phyloP scores from a whole-genome alignment of 2,329 filamentous ascomycete species.

The Esteya vermicola region DNA sequence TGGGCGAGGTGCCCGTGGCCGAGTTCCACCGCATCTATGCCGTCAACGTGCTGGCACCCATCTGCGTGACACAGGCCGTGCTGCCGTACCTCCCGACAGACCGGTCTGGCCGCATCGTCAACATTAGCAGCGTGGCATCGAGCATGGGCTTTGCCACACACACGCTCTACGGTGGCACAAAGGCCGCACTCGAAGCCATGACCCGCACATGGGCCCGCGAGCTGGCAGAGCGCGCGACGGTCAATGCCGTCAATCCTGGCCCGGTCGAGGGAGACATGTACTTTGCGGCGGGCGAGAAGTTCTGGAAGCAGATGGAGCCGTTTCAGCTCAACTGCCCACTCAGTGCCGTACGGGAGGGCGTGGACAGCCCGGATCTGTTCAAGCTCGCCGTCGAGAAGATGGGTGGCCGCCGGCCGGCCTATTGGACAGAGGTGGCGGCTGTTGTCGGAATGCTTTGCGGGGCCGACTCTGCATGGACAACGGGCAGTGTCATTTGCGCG shows the following conservation, averaged over 20 bases:
- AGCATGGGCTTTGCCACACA: conserved; percentile 38
- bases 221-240: conserved; percentile 38
- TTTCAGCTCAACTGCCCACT: not conserved
- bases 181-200: conserved; percentile 44
- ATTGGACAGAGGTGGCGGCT: not conserved
- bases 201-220: conserved; percentile 48
- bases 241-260: conserved; percentile 46
- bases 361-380: not conserved
- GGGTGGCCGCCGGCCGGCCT: conserved; percentile 16
- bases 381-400: not conserved
- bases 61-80: conserved; percentile 39
- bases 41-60: conserved; percentile 43
- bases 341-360: not conserved
- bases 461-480: not conserved
- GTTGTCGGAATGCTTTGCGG: conserved; percentile 2
- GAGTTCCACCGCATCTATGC: conserved; percentile 26
- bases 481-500: conserved; percentile 3
- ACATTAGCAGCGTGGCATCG: conserved; percentile 36
- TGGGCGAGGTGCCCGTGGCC: not conserved
- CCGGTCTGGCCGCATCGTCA: conserved; percentile 42
- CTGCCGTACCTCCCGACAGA: conserved; percentile 39
- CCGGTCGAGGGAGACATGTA: conserved; percentile 16
- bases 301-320: not conserved
- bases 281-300: not conserved
- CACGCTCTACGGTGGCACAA: conserved; percentile 46